A percentile compares a stretch with the other conserved stretches of the same genome.
These are phyloP conservation scores for Phialemonium atrogriseum DNA, from an alignment of 2,329 filamentous ascomycete genomes.

Conservation along the genomic window DNA sequence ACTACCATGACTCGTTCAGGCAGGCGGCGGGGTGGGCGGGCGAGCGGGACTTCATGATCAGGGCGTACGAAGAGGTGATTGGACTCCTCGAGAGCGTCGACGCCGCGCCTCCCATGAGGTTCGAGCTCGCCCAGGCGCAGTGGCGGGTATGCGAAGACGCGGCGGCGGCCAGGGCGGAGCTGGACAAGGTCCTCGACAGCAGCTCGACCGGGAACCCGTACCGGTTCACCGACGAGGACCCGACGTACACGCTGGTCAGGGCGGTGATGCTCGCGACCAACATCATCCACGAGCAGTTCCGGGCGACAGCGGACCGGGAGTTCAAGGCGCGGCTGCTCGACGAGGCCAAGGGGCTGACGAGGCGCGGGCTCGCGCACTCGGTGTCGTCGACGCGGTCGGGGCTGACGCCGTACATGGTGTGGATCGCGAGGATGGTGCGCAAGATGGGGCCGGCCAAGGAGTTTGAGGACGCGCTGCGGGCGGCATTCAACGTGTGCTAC, in stretches of 20 bases:
- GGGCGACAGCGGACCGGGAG: slow-evolving; percentile 1
- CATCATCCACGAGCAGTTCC: slow-evolving; percentile 3
- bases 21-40: not conserved
- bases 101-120: slow-evolving; percentile 1
- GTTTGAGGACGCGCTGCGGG: slow-evolving; percentile 2
- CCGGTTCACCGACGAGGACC: slow-evolving; percentile 5
- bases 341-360: slow-evolving; percentile 4
- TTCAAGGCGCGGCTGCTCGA: slow-evolving; percentile 1
- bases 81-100: slow-evolving; percentile 4
- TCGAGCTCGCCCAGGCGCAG: not conserved
- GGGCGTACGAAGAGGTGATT: slow-evolving; percentile 3
- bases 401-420: not conserved
- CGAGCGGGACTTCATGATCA: not conserved
- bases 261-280: not conserved
- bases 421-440: slow-evolving; percentile 3
- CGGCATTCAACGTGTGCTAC: slow-evolving; percentile 1
- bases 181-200: slow-evolving; percentile 1
- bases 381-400: not conserved
- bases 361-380: not conserved
- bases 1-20: not conserved
- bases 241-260: not conserved
- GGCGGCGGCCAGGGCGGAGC: not conserved
- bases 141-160: not conserved
- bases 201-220: slow-evolving; percentile 1
- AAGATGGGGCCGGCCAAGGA: slow-evolving; percentile 5